phyloP scores from a whole-genome alignment of 148 eudicot species.

The Rhododendron henanense region DNA sequence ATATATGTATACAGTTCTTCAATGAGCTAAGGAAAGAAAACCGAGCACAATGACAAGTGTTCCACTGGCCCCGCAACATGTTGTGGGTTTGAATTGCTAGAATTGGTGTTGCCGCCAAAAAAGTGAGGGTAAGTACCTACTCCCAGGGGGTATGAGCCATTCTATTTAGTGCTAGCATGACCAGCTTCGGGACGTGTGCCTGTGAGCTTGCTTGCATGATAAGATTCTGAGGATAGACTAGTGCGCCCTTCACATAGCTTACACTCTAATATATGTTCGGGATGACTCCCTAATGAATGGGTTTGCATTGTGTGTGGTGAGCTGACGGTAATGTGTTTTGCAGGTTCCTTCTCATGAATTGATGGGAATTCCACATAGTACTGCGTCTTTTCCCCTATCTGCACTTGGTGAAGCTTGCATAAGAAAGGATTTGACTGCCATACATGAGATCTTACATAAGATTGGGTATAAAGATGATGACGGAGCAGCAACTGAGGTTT shows the following conservation, averaged over 20 bases:
- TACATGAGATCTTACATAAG: constrained; percentile 71
- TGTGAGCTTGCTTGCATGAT: not conserved
- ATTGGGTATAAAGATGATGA: constrained; percentile 93
- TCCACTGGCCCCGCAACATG: not conserved
- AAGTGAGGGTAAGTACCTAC: not conserved
- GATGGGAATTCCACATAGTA: constrained; percentile 72
- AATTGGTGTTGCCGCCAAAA: not conserved
- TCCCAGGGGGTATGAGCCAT: not conserved
- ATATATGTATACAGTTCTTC: not conserved
- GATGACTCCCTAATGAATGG: not conserved
- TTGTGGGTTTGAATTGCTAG: not conserved
- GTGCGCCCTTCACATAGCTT: not conserved
- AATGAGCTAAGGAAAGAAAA: too few relatives aligned
- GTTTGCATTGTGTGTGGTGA: not conserved
- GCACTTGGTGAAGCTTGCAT: constrained; percentile 91
- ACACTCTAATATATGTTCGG: not conserved
- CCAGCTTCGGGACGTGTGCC: not conserved
- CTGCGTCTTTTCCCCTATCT: constrained; percentile 51
- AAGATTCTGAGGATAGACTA: not conserved
- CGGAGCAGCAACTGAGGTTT: constrained; percentile 97
- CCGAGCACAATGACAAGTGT: not conserved
- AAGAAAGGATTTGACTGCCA: constrained; percentile 89
- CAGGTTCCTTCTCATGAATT: constrained; percentile 86
- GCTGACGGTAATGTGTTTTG: constrained; percentile 8
- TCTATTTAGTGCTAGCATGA: not conserved